These are phyloP conservation scores for Chernovozyma sophiae-reginae DNA, from an alignment of 1,139 yeast species.

Conservation along the genomic window DNA sequence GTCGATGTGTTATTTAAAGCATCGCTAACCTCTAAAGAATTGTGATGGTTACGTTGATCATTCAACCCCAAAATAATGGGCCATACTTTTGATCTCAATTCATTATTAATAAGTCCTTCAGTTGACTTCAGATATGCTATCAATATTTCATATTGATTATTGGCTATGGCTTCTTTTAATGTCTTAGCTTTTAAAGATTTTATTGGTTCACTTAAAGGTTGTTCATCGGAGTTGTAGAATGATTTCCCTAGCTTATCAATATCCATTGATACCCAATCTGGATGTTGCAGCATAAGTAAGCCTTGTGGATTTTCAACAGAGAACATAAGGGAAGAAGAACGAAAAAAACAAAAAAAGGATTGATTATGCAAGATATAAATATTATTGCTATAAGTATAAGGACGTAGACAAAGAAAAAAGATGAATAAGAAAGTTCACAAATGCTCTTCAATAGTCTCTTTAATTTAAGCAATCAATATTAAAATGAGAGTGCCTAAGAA, in stretches of 20 bases:
- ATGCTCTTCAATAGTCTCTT: too few relatives aligned
- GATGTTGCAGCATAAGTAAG: slow-evolving; percentile 15
- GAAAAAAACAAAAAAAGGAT: background rate
- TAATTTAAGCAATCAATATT: too few relatives aligned
- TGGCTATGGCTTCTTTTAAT: slow-evolving; percentile 33
- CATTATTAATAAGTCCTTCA: slow-evolving; percentile 45
- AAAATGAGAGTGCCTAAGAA: too few relatives aligned
- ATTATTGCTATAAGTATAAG: too few relatives aligned
- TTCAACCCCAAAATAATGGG: slow-evolving; percentile 33
- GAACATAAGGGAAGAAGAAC: too few relatives aligned
- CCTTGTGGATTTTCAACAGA: slow-evolving; percentile 2
- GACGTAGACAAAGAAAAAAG: too few relatives aligned
- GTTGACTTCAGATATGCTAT: slow-evolving; percentile 37
- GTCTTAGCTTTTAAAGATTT: slow-evolving; percentile 36
- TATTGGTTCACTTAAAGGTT: slow-evolving; percentile 39
- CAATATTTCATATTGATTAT: slow-evolving; percentile 25
- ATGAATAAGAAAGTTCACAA: too few relatives aligned
- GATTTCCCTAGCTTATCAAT: slow-evolving; percentile 45
- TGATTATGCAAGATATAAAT: background rate
- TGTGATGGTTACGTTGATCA: background rate
- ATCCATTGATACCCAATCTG: slow-evolving; percentile 52
- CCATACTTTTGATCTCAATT: slow-evolving; percentile 44
- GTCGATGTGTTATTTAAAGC: background rate
- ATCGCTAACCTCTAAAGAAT: background rate
- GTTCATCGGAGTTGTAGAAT: slow-evolving; percentile 37